Evolutionary conservation across 371 early-diverging fungal species (phyloP).

Genomic region (Mucor ambiguus): DNA sequence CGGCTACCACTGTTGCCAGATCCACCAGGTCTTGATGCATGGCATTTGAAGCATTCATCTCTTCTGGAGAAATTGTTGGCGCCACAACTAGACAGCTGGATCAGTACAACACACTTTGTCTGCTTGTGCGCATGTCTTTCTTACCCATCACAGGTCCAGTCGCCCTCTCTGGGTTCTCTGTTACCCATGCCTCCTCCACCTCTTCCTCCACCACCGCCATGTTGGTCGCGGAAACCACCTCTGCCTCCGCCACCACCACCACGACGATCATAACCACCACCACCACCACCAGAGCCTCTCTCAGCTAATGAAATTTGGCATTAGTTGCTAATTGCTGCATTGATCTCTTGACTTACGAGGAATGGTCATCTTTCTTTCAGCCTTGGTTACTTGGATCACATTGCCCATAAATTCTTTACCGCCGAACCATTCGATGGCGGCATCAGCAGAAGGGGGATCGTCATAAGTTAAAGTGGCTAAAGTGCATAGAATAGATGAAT

Average conservation of each 20-base stretch:
- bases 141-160: conserved; percentile 38
- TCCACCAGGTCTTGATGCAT: conserved; percentile 28
- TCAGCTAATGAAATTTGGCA: conserved; percentile 6
- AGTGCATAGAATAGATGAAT: background rate
- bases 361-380: conserved; percentile 55
- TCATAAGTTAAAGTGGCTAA: conserved; percentile 75
- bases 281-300: conserved; percentile 20
- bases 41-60: conserved; percentile 35
- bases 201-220: conserved; percentile 35
- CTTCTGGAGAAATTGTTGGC: conserved; percentile 40
- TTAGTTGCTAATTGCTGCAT: background rate
- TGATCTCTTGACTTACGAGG: conserved; percentile 18
- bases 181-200: conserved; percentile 24
- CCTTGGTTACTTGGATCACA: conserved; percentile 64
- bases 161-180: conserved; percentile 30
- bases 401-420: conserved; percentile 60
- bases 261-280: conserved; percentile 9
- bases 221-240: conserved; percentile 44
- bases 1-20: conserved; percentile 13
- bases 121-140: background rate
- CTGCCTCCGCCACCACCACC: conserved; percentile 27
- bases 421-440: conserved; percentile 74
- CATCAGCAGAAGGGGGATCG: conserved; percentile 70
- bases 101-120: background rate
- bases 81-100: conserved; percentile 17